Conservation (phyloP, 2,329 filamentous ascomycete species). For the Trichoderma lentiforme region DNA sequence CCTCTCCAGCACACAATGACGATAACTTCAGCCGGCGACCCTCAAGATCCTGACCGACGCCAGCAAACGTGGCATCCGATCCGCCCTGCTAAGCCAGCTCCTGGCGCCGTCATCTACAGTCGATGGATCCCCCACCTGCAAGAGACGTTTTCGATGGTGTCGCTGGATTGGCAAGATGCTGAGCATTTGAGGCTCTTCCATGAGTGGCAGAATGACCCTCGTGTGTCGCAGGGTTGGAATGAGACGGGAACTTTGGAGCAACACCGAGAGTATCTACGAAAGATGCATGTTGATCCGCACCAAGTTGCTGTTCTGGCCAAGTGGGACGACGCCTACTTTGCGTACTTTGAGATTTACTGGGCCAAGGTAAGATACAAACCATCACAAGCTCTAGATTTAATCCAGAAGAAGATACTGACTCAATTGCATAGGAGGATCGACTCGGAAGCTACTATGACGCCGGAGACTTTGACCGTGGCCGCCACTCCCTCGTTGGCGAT, state of each 20-base stretch:
- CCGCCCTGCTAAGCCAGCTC: conserved; percentile 67
- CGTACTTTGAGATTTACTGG: conserved; percentile 81
- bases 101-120: conserved; percentile 70
- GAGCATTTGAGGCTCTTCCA: conserved; percentile 70
- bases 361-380: conserved; percentile 47
- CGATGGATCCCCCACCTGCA: conserved; percentile 73
- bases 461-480: conserved; percentile 55
- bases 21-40: conserved; percentile 38
- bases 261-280: conserved; percentile 67
- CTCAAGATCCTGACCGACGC: conserved; percentile 38
- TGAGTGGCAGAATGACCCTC: conserved; percentile 79
- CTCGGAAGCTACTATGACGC: conserved; percentile 55
- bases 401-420: background rate
- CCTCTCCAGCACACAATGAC: conserved; percentile 47
- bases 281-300: conserved; percentile 68
- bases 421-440: conserved; percentile 46
- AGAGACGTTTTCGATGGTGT: conserved; percentile 75
- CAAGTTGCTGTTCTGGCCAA: conserved; percentile 66
- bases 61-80: conserved; percentile 66
- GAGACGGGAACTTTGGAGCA: conserved; percentile 72
- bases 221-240: conserved; percentile 77
- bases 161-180: conserved; percentile 61
- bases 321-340: conserved; percentile 69
- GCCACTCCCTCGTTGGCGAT: conserved; percentile 57
- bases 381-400: background rate